Conservation (phyloP, 1,284 basidiomycete genomes). For the Coniferiporia weirii region DNA sequence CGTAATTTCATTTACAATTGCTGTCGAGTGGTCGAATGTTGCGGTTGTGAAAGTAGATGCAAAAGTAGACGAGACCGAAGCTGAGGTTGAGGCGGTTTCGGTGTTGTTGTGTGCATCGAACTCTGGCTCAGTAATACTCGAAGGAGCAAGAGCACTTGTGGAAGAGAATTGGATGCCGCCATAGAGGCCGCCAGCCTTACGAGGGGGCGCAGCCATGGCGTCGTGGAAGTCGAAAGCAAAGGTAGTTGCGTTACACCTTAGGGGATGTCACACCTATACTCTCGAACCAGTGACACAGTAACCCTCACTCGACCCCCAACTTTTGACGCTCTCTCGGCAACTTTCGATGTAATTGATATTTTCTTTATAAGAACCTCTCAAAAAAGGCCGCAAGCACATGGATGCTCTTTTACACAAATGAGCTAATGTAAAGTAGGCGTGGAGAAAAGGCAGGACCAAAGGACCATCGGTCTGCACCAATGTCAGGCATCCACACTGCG, state of each 20-base stretch:
- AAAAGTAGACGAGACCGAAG: neutral
- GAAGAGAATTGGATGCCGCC: slow-evolving; percentile 78
- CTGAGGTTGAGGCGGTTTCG: neutral
- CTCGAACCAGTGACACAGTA: neutral
- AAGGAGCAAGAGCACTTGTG: slow-evolving; percentile 43
- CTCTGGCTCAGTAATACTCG: slow-evolving; percentile 21
- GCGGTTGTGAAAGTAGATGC: neutral
- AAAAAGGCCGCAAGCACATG: too few relatives aligned
- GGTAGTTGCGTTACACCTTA: neutral
- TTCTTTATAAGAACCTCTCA: too few relatives aligned
- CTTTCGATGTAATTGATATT: too few relatives aligned
- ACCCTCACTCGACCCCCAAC: too few relatives aligned
- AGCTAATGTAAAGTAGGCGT: too few relatives aligned
- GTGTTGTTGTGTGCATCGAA: slow-evolving; percentile 3
- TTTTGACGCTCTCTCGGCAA: too few relatives aligned
- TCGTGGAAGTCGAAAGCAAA: neutral
- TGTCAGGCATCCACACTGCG: neutral
- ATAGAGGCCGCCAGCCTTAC: slow-evolving; percentile 73
- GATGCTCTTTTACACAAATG: too few relatives aligned
- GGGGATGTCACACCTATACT: neutral
- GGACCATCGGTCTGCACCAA: too few relatives aligned
- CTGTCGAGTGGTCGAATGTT: neutral
- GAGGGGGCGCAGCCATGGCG: slow-evolving; percentile 15
- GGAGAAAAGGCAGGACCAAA: too few relatives aligned
- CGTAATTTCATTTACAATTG: slow-evolving; percentile 9